Percentiles rank a stretch among this genome's conserved stretches.
These are phyloP conservation scores for Coprinopsis cinerea DNA, from an alignment of 768 basidiomycete species.

Conservation along the genomic window DNA sequence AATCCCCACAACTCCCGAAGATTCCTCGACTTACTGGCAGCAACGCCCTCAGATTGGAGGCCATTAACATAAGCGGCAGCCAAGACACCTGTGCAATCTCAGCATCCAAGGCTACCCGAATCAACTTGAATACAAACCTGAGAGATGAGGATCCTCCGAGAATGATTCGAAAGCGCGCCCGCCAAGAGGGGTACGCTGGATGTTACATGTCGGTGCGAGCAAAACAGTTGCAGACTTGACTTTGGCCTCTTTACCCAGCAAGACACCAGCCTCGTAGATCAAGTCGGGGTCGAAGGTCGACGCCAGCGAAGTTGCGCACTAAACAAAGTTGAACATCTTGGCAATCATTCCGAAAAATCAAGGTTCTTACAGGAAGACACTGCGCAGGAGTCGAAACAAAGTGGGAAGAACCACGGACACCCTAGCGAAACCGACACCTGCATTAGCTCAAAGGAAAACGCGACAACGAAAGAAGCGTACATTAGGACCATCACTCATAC, in stretches of 20 bases:
- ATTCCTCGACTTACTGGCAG: slow-evolving; percentile 36
- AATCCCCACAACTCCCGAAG: background rate
- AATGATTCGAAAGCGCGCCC: slow-evolving; percentile 67
- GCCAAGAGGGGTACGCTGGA: slow-evolving; percentile 58
- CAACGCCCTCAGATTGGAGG: slow-evolving; percentile 58
- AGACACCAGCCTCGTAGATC: slow-evolving; percentile 46
- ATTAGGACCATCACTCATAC: slow-evolving; percentile 72
- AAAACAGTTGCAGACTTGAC: slow-evolving; percentile 57
- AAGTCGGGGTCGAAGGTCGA: slow-evolving; percentile 64
- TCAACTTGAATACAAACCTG: slow-evolving; percentile 37
- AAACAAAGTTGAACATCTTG: slow-evolving; percentile 3
- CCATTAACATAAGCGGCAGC: slow-evolving; percentile 66
- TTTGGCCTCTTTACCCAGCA: slow-evolving; percentile 62
- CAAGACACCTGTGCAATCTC: slow-evolving; percentile 40
- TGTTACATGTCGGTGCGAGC: slow-evolving; percentile 73
- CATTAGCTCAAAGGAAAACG: background rate
- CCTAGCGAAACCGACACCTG: slow-evolving; percentile 27
- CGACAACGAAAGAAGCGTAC: slow-evolving; percentile 20
- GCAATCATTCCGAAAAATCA: background rate
- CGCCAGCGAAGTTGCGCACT: slow-evolving; percentile 67
- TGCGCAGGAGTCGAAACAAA: slow-evolving; percentile 61
- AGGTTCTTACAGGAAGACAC: slow-evolving; percentile 50
- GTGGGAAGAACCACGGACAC: slow-evolving; percentile 62
- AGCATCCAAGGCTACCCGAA: no score
- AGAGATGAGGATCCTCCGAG: slow-evolving; percentile 65